Evolutionary conservation across 1,284 basidiomycete genomes (phyloP).

Genomic region (Trichosporon sp.): DNA sequence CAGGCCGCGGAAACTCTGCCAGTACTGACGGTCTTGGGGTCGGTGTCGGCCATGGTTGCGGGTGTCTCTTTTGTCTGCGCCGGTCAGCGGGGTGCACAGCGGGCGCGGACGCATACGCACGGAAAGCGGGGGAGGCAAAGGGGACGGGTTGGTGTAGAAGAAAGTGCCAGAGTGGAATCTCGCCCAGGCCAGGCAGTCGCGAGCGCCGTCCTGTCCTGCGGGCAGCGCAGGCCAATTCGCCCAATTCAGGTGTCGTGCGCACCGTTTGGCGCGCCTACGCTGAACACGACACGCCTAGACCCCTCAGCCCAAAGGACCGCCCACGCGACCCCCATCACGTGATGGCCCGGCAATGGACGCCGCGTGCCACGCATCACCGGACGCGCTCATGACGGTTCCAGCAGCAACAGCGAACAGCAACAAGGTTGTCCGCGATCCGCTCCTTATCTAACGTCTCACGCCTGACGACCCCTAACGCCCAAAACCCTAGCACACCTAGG

Average conservation of each 20-base stretch:
- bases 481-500: not conserved
- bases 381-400: not conserved
- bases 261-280: not conserved
- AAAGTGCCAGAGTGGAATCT: not conserved
- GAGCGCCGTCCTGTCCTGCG: not conserved
- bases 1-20: not conserved
- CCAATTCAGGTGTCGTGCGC: not conserved
- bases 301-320: not conserved
- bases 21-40: constrained; percentile 18
- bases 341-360: not conserved
- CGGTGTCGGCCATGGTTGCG: constrained; percentile 23
- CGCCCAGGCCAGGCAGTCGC: not conserved
- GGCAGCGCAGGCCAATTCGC: not conserved
- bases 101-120: not conserved
- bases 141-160: not conserved
- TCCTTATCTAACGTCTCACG: not conserved
- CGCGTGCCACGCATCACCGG: constrained; percentile 3
- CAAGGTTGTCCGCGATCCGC: not conserved
- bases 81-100: not conserved
- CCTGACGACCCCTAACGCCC: constrained; percentile 7
- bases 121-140: not conserved
- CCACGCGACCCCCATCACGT: not conserved
- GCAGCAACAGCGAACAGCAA: not conserved
- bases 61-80: constrained; percentile 8
- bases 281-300: no score